Evolutionary conservation across 371 early-diverging fungal genomes (phyloP).

Genomic region (Mucor mucedo): DNA sequence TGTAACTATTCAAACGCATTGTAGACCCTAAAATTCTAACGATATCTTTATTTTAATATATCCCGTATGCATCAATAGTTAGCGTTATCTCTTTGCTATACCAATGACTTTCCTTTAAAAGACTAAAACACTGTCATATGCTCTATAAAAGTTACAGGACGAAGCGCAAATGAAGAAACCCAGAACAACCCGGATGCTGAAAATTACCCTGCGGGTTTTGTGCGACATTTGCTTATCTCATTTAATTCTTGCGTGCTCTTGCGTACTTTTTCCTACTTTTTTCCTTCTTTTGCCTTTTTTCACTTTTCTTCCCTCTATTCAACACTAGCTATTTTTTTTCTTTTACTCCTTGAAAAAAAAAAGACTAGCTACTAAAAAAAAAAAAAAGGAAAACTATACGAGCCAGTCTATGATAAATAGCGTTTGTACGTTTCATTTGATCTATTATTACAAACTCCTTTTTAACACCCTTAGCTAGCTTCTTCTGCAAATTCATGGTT

Average conservation of each 20-base stretch:
- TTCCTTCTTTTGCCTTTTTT: conserved; percentile 3
- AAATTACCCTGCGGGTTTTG: conserved; percentile 6
- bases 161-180: no score
- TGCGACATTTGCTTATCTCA: conserved; percentile 22
- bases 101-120: no score
- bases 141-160: no score
- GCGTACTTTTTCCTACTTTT: conserved; percentile 10
- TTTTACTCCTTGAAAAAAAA: conserved; percentile 5
- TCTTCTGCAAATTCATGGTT: conserved; percentile 17
- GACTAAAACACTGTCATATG: no score
- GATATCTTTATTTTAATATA: background rate
- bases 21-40: background rate
- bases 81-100: background rate
- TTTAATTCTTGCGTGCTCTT: conserved; percentile 28
- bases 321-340: background rate
- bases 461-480: conserved; percentile 6
- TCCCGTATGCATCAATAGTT: background rate
- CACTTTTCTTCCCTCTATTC: conserved; percentile 10
- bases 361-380: conserved; percentile 2
- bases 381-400: conserved; percentile 10
- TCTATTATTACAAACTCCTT: background rate
- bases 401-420: conserved; percentile 17
- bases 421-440: conserved; percentile 14
- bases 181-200: background rate
- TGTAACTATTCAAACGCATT: no score